Percentiles rank a stretch among this genome's conserved stretches.
These are phyloP conservation scores for Ceratocystis albifundus DNA, from an alignment of 2,329 filamentous ascomycete genomes.

Conservation along the genomic window DNA sequence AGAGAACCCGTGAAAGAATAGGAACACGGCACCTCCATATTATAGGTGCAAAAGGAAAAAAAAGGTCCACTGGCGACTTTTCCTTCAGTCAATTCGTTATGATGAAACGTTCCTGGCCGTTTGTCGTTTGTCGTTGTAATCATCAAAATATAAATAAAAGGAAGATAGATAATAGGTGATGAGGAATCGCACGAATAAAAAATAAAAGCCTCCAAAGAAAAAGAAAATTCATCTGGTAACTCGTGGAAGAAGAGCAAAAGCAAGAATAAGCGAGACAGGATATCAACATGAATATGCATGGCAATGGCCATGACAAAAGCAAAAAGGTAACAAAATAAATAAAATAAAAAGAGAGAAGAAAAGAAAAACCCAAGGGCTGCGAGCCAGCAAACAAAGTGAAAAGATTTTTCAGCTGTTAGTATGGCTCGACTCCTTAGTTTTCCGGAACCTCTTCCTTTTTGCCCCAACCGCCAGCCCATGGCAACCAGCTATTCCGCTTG, in stretches of 20 bases:
- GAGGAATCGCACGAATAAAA: background rate
- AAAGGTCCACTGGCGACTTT: background rate
- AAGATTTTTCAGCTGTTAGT: background rate
- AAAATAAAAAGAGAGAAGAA: too few species aligned
- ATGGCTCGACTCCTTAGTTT: background rate
- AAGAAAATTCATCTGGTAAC: slow-evolving; percentile 1
- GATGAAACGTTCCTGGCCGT: background rate
- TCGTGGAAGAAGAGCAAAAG: background rate
- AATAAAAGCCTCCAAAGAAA: slow-evolving; percentile 13
- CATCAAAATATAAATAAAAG: slow-evolving; percentile 15
- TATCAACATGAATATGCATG: background rate
- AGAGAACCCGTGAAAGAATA: background rate
- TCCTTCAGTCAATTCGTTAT: slow-evolving; percentile 1
- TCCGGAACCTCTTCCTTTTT: slow-evolving; percentile 39
- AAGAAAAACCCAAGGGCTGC: too few species aligned
- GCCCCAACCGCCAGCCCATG: slow-evolving; percentile 41
- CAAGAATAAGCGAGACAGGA: background rate
- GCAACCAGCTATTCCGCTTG: slow-evolving; percentile 55
- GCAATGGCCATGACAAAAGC: slow-evolving; percentile 10
- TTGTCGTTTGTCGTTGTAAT: background rate
- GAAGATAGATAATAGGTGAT: background rate
- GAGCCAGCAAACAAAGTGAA: background rate
- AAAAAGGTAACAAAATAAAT: background rate
- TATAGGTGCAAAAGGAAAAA: slow-evolving; percentile 1
- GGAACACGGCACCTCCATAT: background rate